These are phyloP conservation scores for Coniochaeta ligniaria DNA, from an alignment of 2,329 filamentous ascomycete species.

Conservation along the genomic window DNA sequence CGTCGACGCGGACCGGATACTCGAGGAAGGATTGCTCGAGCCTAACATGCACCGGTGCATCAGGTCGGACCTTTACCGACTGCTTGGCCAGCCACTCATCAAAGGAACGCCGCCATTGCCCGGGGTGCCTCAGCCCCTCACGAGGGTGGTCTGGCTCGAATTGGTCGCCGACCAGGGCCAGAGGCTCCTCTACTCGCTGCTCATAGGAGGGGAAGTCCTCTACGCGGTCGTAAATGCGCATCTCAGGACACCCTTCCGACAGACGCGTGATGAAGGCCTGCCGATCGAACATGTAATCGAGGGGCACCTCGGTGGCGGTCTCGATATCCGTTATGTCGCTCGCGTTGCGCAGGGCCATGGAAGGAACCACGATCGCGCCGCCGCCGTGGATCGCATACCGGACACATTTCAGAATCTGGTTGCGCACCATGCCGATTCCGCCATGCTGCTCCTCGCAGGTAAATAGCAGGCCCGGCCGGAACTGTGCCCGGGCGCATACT, in stretches of 20 bases:
- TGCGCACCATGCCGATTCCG: constrained; percentile 30
- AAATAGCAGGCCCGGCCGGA: constrained; percentile 27
- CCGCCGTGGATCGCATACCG: constrained; percentile 30
- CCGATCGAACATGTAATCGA: constrained; percentile 22
- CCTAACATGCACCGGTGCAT: constrained; percentile 17
- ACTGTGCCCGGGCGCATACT: constrained; percentile 21
- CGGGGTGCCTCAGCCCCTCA: constrained; percentile 14
- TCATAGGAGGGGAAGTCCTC: constrained; percentile 20
- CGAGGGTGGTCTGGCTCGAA: constrained; percentile 21
- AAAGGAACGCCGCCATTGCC: constrained; percentile 19
- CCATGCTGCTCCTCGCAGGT: constrained; percentile 30
- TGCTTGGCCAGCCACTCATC: constrained; percentile 19
- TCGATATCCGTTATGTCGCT: constrained; percentile 22
- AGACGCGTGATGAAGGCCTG: constrained; percentile 16
- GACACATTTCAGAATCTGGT: constrained; percentile 32
- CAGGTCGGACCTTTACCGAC: constrained; percentile 7
- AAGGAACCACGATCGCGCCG: constrained; percentile 26
- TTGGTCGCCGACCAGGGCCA: constrained; percentile 20
- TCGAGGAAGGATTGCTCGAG: constrained; percentile 26
- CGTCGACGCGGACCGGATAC: constrained; percentile 27
- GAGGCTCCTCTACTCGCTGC: constrained; percentile 7
- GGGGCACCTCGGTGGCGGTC: constrained; percentile 17
- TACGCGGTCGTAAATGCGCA: constrained; percentile 18
- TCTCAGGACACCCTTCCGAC: constrained; percentile 17
- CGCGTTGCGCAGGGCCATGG: constrained; percentile 25